These are phyloP conservation scores for Anastatica hierochuntica DNA, from an alignment of 345 rosid species.

Conservation along the genomic window DNA sequence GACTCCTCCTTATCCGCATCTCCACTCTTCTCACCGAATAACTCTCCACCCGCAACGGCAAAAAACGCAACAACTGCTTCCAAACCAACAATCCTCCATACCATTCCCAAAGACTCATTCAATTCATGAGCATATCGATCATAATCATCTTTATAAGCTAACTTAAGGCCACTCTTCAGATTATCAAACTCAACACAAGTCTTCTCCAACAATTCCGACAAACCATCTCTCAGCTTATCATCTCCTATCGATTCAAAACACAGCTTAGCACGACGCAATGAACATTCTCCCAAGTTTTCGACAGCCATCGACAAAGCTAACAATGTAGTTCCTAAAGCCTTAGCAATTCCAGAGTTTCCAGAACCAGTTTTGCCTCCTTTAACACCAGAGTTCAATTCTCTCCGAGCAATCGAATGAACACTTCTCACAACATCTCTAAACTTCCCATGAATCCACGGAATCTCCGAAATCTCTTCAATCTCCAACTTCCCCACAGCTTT, in stretches of 20 bases:
- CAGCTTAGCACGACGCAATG: conserved; percentile 36
- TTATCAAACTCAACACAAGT: conserved; percentile 15
- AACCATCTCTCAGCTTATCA: conserved; percentile 28
- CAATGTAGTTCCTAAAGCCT: conserved; percentile 27
- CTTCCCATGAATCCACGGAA: conserved; percentile 46
- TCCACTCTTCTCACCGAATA: conserved; percentile 25
- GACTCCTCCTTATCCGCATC: conserved; percentile 33
- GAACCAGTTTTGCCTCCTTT: conserved; percentile 27
- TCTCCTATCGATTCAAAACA: conserved; percentile 30
- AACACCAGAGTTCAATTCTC: conserved; percentile 41
- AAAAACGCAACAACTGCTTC: conserved; percentile 50
- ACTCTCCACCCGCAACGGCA: conserved; percentile 41
- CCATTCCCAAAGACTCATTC: conserved; percentile 30
- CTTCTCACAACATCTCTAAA: conserved; percentile 49
- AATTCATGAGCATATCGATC: conserved; percentile 37
- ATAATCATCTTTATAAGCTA: conserved; percentile 30
- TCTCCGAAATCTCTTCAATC: conserved; percentile 33
- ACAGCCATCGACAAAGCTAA: conserved; percentile 34
- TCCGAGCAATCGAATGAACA: conserved; percentile 42
- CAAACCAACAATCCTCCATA: conserved; percentile 54
- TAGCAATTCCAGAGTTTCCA: conserved; percentile 16
- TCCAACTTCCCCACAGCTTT: conserved; percentile 40
- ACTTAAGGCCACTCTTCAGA: conserved; percentile 22
- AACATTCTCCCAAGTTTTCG: conserved; percentile 41
- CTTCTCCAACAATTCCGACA: conserved; percentile 27